Percentiles rank a stretch among this genome's conserved stretches.
These are phyloP conservation scores for Sporothrix luriei DNA, from an alignment of 2,329 filamentous ascomycete species.

Conservation along the genomic window DNA sequence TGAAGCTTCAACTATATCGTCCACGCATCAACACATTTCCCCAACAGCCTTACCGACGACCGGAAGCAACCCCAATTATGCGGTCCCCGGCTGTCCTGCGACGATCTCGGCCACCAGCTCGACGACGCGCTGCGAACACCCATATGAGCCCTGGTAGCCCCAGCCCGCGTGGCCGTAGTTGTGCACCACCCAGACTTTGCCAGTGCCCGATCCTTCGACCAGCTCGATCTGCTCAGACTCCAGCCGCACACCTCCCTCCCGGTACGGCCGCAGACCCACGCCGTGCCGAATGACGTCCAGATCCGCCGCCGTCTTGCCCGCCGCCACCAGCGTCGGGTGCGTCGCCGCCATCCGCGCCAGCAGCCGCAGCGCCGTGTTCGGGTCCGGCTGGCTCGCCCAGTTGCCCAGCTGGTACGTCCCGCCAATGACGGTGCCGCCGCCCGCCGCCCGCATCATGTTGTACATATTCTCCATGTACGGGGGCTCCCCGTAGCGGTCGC, in stretches of 20 bases:
- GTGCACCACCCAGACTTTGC: slow-evolving; percentile 69
- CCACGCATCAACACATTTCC: background rate
- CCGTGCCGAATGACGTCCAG: slow-evolving; percentile 77
- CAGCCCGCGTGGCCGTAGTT: slow-evolving; percentile 80
- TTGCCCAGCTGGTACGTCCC: slow-evolving; percentile 78
- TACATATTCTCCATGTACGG: slow-evolving; percentile 70
- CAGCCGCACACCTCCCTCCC: slow-evolving; percentile 72
- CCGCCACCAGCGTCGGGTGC: slow-evolving; percentile 60
- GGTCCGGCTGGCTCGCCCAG: slow-evolving; percentile 79
- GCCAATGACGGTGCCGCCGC: slow-evolving; percentile 84
- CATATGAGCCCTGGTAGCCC: slow-evolving; percentile 72
- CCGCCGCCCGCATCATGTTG: slow-evolving; percentile 76
- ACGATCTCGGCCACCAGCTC: slow-evolving; percentile 63
- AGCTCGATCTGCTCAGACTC: slow-evolving; percentile 66
- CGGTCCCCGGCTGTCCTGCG: background rate
- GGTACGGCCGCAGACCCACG: slow-evolving; percentile 76
- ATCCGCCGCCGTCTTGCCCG: slow-evolving; percentile 68
- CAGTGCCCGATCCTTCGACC: slow-evolving; percentile 38
- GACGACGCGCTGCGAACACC: slow-evolving; percentile 67
- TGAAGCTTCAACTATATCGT: background rate
- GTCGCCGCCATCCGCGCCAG: slow-evolving; percentile 74
- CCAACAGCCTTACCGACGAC: background rate
- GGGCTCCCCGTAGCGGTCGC: slow-evolving; percentile 58
- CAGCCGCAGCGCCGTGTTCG: slow-evolving; percentile 76
- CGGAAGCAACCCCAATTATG: background rate